Evolutionary conservation across 139 green algal genomes (phyloP), one percentile per base, ranked within the genome.

Genomic region (Closterium sp.): DNA sequence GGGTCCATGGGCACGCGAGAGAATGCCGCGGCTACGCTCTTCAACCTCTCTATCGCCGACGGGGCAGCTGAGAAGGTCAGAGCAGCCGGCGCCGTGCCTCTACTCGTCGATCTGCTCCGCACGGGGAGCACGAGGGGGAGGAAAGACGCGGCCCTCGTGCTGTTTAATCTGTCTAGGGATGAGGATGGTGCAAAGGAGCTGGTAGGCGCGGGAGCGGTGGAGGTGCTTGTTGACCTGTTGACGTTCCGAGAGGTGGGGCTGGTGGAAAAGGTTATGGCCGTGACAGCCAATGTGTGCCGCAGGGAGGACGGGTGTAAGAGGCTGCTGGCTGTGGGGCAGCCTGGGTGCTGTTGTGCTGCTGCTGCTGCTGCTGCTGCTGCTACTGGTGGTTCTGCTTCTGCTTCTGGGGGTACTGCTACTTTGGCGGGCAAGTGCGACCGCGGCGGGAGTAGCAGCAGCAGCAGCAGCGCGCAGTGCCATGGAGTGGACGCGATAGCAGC

Each of bases 211-310:
- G 87, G 87, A 84, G 87, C 33, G 10, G 87, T 90, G 25, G 28
- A 28, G 25, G n/a, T 90, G 30, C 35, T 90, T 9, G 32, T 90
- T 25, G 28, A 90, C 4, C 33, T 85, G 87, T 16, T 90, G 86
- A 66, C 30, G 81, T 33, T 38, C 12, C 69, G 32, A 90, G 55
- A 76, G 55, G 55, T 31, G 87, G 33, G 34, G 33, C 31, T 90
- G 35, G 87, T 84, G 23, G 87, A 90, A 31, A 90, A 90, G 35
- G 87, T 64, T 28, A 87, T 85, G 43, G 87, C 87, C 12, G 87
- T 90, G 33, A 36, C 64, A 28, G 21, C 25, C 16, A 90, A 90
- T 36, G 69, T 90, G 36, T 34, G 33, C 34, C 35, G 33, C 10
- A 84, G 28, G 32, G 21, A 34, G 21, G 87, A 90, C 16, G 87